A percentile compares a stretch with the other conserved stretches of the same genome.
Evolutionary conservation across 805 yeast genomes (phyloP).

Genomic region (Tetrapisispora phaffii): DNA sequence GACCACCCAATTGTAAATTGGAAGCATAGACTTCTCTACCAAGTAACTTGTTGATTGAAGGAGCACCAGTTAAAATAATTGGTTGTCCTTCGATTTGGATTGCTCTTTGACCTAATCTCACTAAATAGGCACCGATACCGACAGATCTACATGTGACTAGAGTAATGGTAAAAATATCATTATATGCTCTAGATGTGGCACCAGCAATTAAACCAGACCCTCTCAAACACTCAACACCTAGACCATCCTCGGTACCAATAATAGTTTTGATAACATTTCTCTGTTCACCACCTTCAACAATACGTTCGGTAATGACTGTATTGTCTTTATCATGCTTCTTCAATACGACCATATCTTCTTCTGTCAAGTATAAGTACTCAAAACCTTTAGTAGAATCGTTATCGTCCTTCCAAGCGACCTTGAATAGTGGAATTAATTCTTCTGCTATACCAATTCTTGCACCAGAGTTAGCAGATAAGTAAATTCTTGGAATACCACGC

Average conservation of each 20-base stretch:
- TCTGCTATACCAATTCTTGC: conserved; percentile 98
- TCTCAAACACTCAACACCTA: conserved; percentile 96
- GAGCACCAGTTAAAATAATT: conserved; percentile 96
- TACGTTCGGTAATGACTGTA: conserved; percentile 62
- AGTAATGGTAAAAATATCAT: conserved; percentile 95
- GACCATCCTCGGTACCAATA: conserved; percentile 89
- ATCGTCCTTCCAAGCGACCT: conserved; percentile 87
- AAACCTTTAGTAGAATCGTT: conserved; percentile 76
- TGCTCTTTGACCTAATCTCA: conserved; percentile 96
- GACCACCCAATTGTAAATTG: conserved; percentile 96
- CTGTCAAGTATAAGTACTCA: conserved; percentile 71
- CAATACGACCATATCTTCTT: conserved; percentile 50
- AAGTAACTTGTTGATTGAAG: conserved; percentile 90
- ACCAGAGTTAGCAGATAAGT: conserved; percentile 96
- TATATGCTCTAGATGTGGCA: conserved; percentile 94
- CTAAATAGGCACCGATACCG: conserved; percentile 99
- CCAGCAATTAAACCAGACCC: conserved; percentile 99
- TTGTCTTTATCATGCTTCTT: conserved; percentile 50
- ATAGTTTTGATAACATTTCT: conserved; percentile 75
- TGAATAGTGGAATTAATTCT: conserved; percentile 78
- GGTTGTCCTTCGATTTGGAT: conserved; percentile 99
- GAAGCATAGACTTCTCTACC: conserved; percentile 97
- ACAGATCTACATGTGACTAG: conserved; percentile 98
- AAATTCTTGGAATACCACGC: conserved; percentile 89
- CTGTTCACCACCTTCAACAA: conserved; percentile 77